Evolutionary conservation across 2,329 filamentous ascomycete species (phyloP).

Genomic region (Colletotrichum theobromicola): DNA sequence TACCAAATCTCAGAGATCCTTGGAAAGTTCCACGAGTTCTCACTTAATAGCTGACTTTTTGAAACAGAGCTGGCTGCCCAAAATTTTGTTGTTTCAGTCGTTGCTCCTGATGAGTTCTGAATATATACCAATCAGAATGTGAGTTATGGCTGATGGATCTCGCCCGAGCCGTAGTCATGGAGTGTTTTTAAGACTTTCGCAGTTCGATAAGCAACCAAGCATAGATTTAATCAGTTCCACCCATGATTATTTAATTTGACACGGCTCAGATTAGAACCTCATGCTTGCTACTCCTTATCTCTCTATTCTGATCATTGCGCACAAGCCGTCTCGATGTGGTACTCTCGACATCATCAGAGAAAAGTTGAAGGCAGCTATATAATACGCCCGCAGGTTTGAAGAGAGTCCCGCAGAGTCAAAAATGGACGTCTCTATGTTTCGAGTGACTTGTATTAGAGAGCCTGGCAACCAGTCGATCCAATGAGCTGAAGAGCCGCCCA

Average conservation of each 20-base stretch:
- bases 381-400: neutral
- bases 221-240: too few relatives aligned
- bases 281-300: too few relatives aligned
- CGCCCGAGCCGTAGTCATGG: accelerated
- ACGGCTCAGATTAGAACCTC: too few relatives aligned
- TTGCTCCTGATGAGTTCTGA: accelerated
- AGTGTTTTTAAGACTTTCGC: neutral
- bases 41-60: too few relatives aligned
- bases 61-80: too few relatives aligned
- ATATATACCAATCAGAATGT: accelerated
- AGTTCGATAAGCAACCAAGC: accelerated
- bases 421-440: neutral
- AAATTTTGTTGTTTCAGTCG: too few relatives aligned
- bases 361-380: neutral
- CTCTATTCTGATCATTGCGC: too few relatives aligned
- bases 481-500: neutral
- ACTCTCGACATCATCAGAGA: neutral
- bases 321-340: too few relatives aligned
- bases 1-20: too few relatives aligned
- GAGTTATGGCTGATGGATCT: neutral
- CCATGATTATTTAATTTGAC: too few relatives aligned
- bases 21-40: too few relatives aligned
- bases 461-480: neutral
- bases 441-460: accelerated
- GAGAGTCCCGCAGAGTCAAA: neutral